These are phyloP conservation scores for Populus hybrid DNA, from an alignment of 441 rosid species.

Conservation along the genomic window DNA sequence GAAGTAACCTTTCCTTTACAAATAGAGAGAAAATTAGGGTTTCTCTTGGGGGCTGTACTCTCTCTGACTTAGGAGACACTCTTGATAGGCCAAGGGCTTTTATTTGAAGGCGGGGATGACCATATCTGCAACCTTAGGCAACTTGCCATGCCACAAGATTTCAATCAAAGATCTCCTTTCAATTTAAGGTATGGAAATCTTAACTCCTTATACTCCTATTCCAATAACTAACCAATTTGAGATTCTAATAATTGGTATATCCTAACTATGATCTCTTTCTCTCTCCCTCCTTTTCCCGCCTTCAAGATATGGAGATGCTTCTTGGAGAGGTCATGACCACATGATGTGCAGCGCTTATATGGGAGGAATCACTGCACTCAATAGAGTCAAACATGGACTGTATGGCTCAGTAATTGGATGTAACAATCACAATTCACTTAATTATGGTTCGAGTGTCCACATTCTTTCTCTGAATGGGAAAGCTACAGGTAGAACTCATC, in stretches of 20 bases:
- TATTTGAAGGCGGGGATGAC: constrained; percentile 40
- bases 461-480: constrained; percentile 17
- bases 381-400: constrained; percentile 32
- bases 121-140: constrained; percentile 57
- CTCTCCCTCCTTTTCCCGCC: background rate
- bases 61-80: constrained; percentile 4
- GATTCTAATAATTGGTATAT: background rate
- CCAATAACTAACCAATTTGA: background rate
- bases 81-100: constrained; percentile 40
- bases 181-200: constrained; percentile 32
- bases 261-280: background rate
- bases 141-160: constrained; percentile 55
- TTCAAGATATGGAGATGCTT: constrained; percentile 42
- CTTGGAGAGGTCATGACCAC: constrained; percentile 43
- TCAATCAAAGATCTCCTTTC: constrained; percentile 43
- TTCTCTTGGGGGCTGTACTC: constrained; percentile 4
- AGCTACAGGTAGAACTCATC: constrained; percentile 18
- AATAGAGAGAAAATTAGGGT: constrained; percentile 21
- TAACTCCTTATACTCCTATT: background rate
- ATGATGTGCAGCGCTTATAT: constrained; percentile 26
- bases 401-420: constrained; percentile 33
- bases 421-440: constrained; percentile 28
- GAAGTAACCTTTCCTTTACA: background rate
- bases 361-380: constrained; percentile 29
- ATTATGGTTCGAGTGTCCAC: constrained; percentile 22